Evolutionary conservation across 768 basidiomycete species (phyloP), one percentile per base, ranked within the genome.

Genomic region (Russula sp.): DNA sequence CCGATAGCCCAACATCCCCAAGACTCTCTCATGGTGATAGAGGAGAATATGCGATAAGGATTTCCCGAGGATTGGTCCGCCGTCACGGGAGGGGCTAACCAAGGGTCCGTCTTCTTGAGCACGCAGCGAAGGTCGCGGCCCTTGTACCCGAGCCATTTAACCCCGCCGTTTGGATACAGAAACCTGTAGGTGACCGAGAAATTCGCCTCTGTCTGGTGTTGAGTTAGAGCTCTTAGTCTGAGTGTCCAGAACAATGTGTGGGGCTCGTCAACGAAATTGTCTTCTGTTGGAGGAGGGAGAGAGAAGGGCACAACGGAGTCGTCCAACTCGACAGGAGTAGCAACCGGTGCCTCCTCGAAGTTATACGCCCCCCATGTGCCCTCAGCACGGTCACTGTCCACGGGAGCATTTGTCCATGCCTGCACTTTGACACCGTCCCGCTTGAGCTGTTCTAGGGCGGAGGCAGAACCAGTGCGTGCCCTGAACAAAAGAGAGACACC

Each of bases 121-220:
- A 78, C 64, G 26, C 81, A 62, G 20, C 63, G 69, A 14, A 83
- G 82, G 69, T 84, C 79, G 11, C 74, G 74, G 16, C 78, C 77
- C 64, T 73, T 79, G 18, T 73, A 64, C 9, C 82, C 82, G 26
- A 83, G 74, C 83, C 83, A 84, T 57, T 71, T 71, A 49, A 79
- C 72, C 56, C 76, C 70, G 34, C 81, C 81, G 20, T 72, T 72
- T 18, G 80, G 71, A 71, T 81, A 78, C 2, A 77, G 61, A 22
- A 85, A 59, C 44, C 83, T 78, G 70, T 83, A 85, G 0, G 83
- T 84, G 60, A 67, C 61, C 20, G n/a, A 22, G 63, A 71, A 71
- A 24, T 57, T 49, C 30, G 57, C 42, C 48, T 56, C 51, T 18
- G 57, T 28, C 30, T 62, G 70, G 30, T 52, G 34, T 11, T 26